Percentiles rank a stretch among this genome's conserved stretches.
Conservation (phyloP, 306 rosid species). For the Gastrolobium bilobum region DNA sequence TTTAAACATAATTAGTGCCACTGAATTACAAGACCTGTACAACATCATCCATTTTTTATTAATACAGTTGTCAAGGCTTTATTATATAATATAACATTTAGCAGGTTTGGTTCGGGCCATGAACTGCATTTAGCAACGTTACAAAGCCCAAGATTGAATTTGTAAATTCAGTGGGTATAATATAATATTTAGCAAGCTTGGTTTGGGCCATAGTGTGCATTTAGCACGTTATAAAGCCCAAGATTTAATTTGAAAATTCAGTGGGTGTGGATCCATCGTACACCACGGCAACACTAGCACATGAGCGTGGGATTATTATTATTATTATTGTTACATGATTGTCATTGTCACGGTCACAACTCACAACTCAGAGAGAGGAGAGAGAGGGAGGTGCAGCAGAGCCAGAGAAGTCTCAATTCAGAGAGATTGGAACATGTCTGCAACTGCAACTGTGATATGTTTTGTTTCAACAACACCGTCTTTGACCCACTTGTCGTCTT, state of each 20-base stretch:
- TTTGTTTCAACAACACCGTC: conserved; percentile 44
- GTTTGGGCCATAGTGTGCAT: conserved; percentile 17
- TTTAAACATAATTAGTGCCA: too few relatives aligned
- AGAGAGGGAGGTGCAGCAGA: neutral
- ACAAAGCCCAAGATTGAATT: conserved; percentile 22
- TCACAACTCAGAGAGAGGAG: neutral
- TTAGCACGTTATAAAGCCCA: neutral
- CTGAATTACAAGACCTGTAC: too few relatives aligned
- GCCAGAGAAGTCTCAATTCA: conserved; percentile 15
- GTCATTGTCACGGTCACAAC: neutral
- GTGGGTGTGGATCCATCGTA: conserved; percentile 12
- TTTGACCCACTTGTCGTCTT: conserved; percentile 27
- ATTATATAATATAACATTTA: too few relatives aligned
- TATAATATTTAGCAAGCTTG: too few relatives aligned
- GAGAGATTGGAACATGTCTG: conserved; percentile 57
- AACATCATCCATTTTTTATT: too few relatives aligned
- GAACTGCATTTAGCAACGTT: neutral
- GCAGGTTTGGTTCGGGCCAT: conserved; percentile 18
- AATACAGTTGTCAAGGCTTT: too few relatives aligned
- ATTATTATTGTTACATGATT: conserved; percentile 3
- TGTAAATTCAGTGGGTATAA: neutral
- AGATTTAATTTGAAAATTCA: neutral
- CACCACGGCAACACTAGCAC: neutral
- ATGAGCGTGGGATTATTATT: conserved; percentile 18
- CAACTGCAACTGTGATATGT: conserved; percentile 36